These are phyloP conservation scores for Zoysia pacifica DNA, from an alignment of 176 grass and related monocot genomes.

Conservation along the genomic window DNA sequence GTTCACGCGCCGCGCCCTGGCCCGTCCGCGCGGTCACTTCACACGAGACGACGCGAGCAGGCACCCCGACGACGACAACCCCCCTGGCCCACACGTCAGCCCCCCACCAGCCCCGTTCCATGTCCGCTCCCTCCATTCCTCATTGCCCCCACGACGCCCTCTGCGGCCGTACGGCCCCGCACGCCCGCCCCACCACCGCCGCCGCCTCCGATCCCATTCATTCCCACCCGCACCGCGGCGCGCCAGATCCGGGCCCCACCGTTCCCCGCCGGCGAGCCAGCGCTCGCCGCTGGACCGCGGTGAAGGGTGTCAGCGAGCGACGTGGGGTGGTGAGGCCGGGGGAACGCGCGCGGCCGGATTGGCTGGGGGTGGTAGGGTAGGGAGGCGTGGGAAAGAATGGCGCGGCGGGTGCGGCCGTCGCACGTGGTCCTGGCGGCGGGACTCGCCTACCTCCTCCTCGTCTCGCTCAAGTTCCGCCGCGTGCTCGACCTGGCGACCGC, in stretches of 20 bases:
- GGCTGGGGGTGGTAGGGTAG: no score
- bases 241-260: not conserved
- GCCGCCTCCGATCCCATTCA: not conserved
- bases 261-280: not conserved
- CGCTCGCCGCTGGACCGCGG: not conserved
- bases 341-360: no score
- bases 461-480: slow-evolving; percentile 90
- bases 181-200: not conserved
- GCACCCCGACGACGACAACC: not conserved
- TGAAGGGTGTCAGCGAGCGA: not conserved
- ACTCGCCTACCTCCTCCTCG: slow-evolving; percentile 71
- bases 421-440: slow-evolving; percentile 64
- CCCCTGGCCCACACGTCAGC: no score
- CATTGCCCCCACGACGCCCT: not conserved
- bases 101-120: no score
- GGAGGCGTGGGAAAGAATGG: slow-evolving; percentile 23
- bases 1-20: not conserved
- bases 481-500: slow-evolving; percentile 73
- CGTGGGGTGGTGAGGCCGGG: not conserved
- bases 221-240: not conserved
- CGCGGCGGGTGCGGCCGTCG: slow-evolving; percentile 68
- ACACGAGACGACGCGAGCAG: not conserved
- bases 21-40: not conserved
- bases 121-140: not conserved
- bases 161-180: not conserved